phyloP scores from a whole-genome alignment of 768 basidiomycete species.

The Tephrocybe rancida region DNA sequence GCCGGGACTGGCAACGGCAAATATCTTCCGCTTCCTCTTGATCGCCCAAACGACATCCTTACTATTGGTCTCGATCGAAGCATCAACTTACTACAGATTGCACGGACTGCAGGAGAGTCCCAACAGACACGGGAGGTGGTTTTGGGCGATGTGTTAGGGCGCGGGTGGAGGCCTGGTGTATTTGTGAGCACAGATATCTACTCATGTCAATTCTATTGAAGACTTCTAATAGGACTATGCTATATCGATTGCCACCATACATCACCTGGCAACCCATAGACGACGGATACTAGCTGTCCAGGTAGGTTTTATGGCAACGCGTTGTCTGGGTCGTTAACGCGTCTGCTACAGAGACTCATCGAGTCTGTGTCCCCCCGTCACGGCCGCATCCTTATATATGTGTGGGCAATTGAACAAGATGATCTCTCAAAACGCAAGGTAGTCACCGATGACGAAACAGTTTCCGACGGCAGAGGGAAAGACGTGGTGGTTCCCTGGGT shows the following conservation, averaged over 20 bases:
- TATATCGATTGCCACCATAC: slow-evolving; percentile 97
- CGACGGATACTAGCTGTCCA: slow-evolving; percentile 75
- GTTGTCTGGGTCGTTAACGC: neutral
- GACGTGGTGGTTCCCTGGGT: slow-evolving; percentile 96
- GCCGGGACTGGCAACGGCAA: slow-evolving; percentile 98
- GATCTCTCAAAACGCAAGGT: slow-evolving; percentile 77
- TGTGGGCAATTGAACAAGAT: slow-evolving; percentile 97
- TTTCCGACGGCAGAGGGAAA: slow-evolving; percentile 42
- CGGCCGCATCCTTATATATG: slow-evolving; percentile 88
- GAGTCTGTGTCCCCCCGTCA: slow-evolving; percentile 64
- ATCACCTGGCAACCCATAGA: slow-evolving; percentile 84
- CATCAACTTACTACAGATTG: slow-evolving; percentile 74
- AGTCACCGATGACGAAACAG: slow-evolving; percentile 28
- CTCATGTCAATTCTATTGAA: neutral
- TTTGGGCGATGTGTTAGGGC: slow-evolving; percentile 73
- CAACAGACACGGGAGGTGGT: slow-evolving; percentile 67
- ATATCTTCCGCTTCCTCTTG: slow-evolving; percentile 79
- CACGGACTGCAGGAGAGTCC: slow-evolving; percentile 58
- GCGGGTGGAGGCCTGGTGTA: slow-evolving; percentile 72
- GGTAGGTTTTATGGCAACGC: slow-evolving; percentile 41
- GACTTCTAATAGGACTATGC: slow-evolving; percentile 75
- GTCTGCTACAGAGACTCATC: slow-evolving; percentile 53
- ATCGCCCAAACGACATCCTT: slow-evolving; percentile 60
- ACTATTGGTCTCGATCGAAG: slow-evolving; percentile 89
- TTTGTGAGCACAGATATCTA: slow-evolving; percentile 57